Percentiles rank a stretch among this genome's conserved stretches.
phyloP scores from a whole-genome alignment of 352 stramenopile species.

The Aphanomyces stellatus region DNA sequence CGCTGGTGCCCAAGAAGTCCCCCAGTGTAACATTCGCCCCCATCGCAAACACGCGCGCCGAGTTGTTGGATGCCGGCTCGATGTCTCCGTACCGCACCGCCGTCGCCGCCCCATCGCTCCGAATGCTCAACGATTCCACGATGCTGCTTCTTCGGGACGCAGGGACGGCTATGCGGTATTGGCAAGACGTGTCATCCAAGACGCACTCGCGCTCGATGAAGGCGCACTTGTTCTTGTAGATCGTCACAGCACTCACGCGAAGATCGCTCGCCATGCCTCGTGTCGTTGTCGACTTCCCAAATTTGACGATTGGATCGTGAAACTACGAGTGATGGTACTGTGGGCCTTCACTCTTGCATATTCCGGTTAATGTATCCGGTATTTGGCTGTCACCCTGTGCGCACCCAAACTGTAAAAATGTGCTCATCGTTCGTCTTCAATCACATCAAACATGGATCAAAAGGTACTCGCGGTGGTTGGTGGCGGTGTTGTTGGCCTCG shows the following conservation, averaged over 20 bases:
- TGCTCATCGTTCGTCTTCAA: too few species aligned
- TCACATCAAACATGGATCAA: neutral
- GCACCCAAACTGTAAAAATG: too few species aligned
- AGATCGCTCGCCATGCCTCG: neutral
- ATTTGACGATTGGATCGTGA: too few species aligned
- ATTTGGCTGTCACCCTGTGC: too few species aligned
- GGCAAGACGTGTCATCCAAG: neutral
- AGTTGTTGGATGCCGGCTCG: neutral
- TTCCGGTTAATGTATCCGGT: too few species aligned
- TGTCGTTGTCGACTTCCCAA: neutral
- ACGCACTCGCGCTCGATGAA: neutral
- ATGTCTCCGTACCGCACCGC: neutral
- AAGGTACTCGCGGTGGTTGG: conserved; percentile 67
- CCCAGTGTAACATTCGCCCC: neutral
- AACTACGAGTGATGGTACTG: too few species aligned
- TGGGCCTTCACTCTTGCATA: too few species aligned
- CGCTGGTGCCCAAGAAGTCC: conserved; percentile 5
- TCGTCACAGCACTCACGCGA: neutral
- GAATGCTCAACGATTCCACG: conserved; percentile 1
- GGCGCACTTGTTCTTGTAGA: conserved; percentile 3
- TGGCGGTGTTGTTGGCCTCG: conserved; percentile 68
- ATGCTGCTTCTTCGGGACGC: neutral
- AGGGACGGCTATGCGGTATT: conserved; percentile 3
- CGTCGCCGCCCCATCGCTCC: neutral
- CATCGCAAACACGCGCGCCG: neutral